Evolutionary conservation across 257 asterid genomes (phyloP), one percentile per base, ranked within the genome.

Genomic region (Solanum phureja): DNA sequence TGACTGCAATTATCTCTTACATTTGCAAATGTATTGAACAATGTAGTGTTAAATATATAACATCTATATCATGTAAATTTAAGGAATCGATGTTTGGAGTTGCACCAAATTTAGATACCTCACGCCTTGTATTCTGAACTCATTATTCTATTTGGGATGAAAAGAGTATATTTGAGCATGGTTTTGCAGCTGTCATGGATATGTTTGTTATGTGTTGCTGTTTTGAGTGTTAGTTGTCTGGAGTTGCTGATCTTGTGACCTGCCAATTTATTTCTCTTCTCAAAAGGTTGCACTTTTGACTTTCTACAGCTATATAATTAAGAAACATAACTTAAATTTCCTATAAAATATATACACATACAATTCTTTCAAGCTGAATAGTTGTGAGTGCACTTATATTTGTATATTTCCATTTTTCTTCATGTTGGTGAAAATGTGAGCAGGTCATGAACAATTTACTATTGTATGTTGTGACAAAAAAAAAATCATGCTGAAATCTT

Each of bases 381-480:
- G 42, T 81, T 49, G 27, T 49, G 66, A 49, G 85, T 29, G 85
- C 85, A 49, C 29, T 29, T 29, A 49, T 29, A 46, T 23, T 44
- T 81, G 42, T 81, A 46, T 29, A 46, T 81, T 44, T 49, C 68
- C 38, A 44, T 27, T 46, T 81, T 81, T 16, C 68, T 81, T 29
- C 40, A 3, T 81, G 60, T 46, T 81, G 24, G 69, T 82, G 69
- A 49, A 29, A 82, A 49, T 40, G 19, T 8, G 19, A 31, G 69
- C 27, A 3, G 29, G 60, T 29, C 69, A 82, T 29, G 44, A 49
- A 49, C 40, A 81, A 16, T 56, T 49, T 82, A 40, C 40, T 31
- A 79, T 81, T 90, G 19, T 85, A 75, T 88, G 66, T 88, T 21
- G 87, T 84, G 87, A 56, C 56, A 76, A 83, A 49, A 76, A 58